Evolutionary conservation across 75 land plant genomes (phyloP).

Genomic region (Larix kaempferi): DNA sequence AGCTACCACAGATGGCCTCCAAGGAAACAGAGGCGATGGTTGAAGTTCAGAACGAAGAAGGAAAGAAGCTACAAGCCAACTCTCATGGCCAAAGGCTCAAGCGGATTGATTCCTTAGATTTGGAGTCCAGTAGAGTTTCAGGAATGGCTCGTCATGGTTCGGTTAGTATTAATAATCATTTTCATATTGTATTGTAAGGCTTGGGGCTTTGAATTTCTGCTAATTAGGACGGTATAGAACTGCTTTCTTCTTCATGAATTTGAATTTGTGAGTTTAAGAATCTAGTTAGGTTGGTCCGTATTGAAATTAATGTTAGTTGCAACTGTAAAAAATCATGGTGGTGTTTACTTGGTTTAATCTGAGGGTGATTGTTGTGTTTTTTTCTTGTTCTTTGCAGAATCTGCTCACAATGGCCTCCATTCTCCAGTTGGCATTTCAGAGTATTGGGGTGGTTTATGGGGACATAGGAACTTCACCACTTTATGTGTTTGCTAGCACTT

Average conservation of each 20-base stretch:
- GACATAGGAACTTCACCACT: slow-evolving; percentile 80
- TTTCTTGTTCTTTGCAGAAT: not conserved
- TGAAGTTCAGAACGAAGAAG: too few species aligned
- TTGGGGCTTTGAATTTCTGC: not conserved
- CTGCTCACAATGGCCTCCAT: slow-evolving; percentile 16
- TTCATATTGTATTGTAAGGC: not conserved
- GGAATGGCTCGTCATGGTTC: slow-evolving; percentile 7
- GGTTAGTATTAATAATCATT: not conserved
- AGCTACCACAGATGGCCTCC: too few species aligned
- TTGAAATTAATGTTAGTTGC: too few species aligned
- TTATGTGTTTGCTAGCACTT: slow-evolving; percentile 66
- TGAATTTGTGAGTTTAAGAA: too few species aligned
- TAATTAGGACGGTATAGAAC: not conserved
- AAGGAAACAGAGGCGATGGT: too few species aligned
- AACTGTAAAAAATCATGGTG: not conserved
- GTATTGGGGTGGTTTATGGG: slow-evolving; percentile 74
- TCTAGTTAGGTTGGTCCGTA: too few species aligned
- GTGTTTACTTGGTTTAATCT: not conserved
- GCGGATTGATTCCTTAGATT: slow-evolving; percentile 24
- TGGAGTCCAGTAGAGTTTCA: slow-evolving; percentile 13
- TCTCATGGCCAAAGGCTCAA: too few species aligned
- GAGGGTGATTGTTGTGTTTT: slow-evolving; percentile 14
- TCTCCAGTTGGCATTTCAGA: slow-evolving; percentile 62
- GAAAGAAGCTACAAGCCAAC: too few species aligned
- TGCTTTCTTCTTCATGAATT: too few species aligned